Percentiles rank a stretch among this genome's conserved stretches.
phyloP scores from a whole-genome alignment of 2,329 filamentous ascomycete genomes.

The Colletotrichum chlorophyti region DNA sequence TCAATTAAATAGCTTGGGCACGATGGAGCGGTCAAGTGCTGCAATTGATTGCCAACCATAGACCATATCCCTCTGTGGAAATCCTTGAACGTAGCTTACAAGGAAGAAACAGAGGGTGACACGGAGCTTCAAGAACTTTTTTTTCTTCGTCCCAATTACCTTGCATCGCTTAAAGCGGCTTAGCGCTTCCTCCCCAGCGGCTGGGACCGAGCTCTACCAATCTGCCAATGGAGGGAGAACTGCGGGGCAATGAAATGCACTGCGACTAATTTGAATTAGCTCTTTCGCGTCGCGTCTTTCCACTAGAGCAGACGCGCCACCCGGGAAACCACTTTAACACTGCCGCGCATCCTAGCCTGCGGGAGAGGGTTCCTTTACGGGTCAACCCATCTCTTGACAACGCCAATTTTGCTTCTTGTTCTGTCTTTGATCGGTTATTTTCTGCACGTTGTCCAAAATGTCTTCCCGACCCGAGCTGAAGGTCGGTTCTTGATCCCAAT shows the following conservation, averaged over 20 bases:
- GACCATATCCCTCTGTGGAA: too few species aligned
- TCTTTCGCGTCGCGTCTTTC: conserved; percentile 26
- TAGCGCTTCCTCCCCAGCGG: too few species aligned
- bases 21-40: too few species aligned
- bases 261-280: background rate
- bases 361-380: background rate
- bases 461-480: conserved; percentile 76
- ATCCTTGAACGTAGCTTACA: too few species aligned
- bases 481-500: conserved; percentile 50
- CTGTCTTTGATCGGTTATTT: background rate
- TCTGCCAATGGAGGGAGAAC: background rate
- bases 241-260: background rate
- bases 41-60: too few species aligned
- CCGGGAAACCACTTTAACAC: conserved; percentile 21
- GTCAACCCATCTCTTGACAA: background rate
- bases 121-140: too few species aligned
- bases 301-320: conserved; percentile 24
- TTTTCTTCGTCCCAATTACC: too few species aligned
- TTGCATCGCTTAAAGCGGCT: too few species aligned
- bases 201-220: background rate
- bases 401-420: background rate
- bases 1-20: too few species aligned
- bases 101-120: too few species aligned
- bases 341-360: background rate
- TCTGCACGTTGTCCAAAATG: conserved; percentile 53